Evolutionary conservation across 2,329 filamentous ascomycete species (phyloP).

Genomic region (Triangularia setosa): DNA sequence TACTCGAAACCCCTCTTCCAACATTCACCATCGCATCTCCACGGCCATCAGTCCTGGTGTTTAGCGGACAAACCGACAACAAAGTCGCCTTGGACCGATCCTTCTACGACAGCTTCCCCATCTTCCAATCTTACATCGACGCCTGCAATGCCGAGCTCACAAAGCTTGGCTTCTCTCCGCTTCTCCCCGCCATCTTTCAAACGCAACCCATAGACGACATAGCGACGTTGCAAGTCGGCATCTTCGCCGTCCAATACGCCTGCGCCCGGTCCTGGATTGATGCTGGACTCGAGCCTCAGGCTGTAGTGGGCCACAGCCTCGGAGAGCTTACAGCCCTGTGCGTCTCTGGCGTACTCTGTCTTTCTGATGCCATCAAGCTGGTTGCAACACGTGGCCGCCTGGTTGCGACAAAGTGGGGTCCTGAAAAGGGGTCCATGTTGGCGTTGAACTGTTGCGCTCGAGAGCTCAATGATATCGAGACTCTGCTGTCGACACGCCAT

Average conservation of each 20-base stretch:
- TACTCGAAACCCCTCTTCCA: neutral
- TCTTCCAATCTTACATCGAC: conserved; percentile 29
- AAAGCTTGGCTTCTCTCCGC: conserved; percentile 23
- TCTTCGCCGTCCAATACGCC: conserved; percentile 40
- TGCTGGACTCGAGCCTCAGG: conserved; percentile 28
- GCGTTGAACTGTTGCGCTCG: conserved; percentile 30
- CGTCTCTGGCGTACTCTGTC: conserved; percentile 31
- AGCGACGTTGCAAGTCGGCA: conserved; percentile 34
- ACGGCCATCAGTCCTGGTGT: conserved; percentile 29
- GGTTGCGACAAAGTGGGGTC: conserved; percentile 33
- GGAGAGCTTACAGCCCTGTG: conserved; percentile 40
- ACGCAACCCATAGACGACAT: conserved; percentile 22
- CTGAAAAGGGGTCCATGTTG: conserved; percentile 39
- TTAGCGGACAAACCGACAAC: conserved; percentile 33
- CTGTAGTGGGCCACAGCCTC: conserved; percentile 39
- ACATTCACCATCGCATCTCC: conserved; percentile 3
- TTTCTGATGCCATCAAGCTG: conserved; percentile 32
- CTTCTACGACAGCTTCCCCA: conserved; percentile 27
- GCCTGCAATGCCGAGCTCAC: conserved; percentile 15
- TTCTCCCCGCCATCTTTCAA: conserved; percentile 34
- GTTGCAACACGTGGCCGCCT: conserved; percentile 30
- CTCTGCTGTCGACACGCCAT: conserved; percentile 18
- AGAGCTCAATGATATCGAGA: conserved; percentile 25
- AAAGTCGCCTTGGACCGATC: conserved; percentile 30
- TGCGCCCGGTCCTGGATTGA: conserved; percentile 36